A percentile compares a stretch with the other conserved stretches of the same genome.
Evolutionary conservation across 331 rosid genomes (phyloP).

Genomic region (Pyrus hybrid): DNA sequence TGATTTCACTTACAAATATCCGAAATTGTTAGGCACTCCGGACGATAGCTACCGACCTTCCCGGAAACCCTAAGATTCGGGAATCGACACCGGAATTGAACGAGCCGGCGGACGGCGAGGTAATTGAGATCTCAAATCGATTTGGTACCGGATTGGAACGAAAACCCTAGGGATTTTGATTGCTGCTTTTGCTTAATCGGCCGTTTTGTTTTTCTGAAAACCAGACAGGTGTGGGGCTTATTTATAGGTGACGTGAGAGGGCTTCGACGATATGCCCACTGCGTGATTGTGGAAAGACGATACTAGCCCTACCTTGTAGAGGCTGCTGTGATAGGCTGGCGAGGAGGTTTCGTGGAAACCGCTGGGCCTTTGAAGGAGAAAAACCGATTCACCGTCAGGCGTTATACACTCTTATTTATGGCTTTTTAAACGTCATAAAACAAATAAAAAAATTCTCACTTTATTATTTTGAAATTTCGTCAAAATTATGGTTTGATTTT

Average conservation of each 20-base stretch:
- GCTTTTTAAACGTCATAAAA: too few species aligned
- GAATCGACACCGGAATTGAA: background rate
- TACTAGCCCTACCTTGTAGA: background rate
- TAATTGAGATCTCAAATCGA: background rate
- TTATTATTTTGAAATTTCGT: too few species aligned
- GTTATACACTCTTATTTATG: too few species aligned
- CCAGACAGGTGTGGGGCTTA: background rate
- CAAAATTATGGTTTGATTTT: too few species aligned
- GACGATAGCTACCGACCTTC: background rate
- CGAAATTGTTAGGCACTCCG: background rate
- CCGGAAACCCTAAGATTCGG: background rate
- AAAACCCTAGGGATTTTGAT: background rate
- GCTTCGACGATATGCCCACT: background rate
- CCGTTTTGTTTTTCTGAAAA: background rate
- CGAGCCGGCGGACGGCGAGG: background rate
- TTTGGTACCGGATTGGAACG: background rate
- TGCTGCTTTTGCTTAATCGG: background rate
- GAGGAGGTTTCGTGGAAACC: background rate
- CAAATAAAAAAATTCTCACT: too few species aligned
- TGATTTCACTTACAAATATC: background rate
- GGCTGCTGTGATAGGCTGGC: background rate
- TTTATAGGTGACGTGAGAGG: background rate
- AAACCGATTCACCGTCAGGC: background rate
- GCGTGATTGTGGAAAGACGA: background rate
- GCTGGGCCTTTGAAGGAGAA: background rate